These are phyloP conservation scores for Daldinia sp. DNA, from an alignment of 2,329 filamentous ascomycete genomes.

Conservation along the genomic window DNA sequence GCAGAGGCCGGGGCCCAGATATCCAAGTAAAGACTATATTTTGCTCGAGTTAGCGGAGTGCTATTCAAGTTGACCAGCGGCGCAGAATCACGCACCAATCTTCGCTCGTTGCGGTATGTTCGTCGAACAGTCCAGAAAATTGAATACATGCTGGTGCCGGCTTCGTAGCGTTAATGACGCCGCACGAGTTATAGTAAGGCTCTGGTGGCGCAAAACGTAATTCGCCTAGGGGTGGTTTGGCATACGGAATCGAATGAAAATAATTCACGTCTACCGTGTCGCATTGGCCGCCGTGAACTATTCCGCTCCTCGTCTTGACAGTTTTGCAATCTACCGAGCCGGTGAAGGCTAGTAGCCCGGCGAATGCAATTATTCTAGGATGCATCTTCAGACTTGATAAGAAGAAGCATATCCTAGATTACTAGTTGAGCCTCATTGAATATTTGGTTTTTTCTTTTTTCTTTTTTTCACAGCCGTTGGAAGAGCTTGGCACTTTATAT, in stretches of 20 bases:
- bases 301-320: slow-evolving; percentile 16
- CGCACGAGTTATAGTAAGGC: slow-evolving; percentile 11
- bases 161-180: slow-evolving; percentile 14
- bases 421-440: neutral
- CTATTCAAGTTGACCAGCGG: neutral
- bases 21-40: slow-evolving; percentile 34
- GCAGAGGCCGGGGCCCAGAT: slow-evolving; percentile 34
- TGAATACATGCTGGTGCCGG: neutral
- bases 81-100: neutral
- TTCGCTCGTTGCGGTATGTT: neutral
- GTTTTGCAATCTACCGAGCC: neutral
- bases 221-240: slow-evolving; percentile 34
- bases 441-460: no score
- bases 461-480: neutral
- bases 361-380: neutral
- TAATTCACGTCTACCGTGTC: slow-evolving; percentile 27
- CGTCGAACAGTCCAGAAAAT: neutral
- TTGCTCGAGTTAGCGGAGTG: neutral
- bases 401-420: neutral
- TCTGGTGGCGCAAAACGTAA: slow-evolving; percentile 34
- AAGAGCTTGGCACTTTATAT: neutral
- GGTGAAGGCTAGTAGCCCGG: neutral
- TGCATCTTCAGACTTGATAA: neutral
- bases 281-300: slow-evolving; percentile 32
- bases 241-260: slow-evolving; percentile 38